Base-by-base conservation (phyloP, 768 basidiomycete species). In the Naganishia kalamii region DNA sequence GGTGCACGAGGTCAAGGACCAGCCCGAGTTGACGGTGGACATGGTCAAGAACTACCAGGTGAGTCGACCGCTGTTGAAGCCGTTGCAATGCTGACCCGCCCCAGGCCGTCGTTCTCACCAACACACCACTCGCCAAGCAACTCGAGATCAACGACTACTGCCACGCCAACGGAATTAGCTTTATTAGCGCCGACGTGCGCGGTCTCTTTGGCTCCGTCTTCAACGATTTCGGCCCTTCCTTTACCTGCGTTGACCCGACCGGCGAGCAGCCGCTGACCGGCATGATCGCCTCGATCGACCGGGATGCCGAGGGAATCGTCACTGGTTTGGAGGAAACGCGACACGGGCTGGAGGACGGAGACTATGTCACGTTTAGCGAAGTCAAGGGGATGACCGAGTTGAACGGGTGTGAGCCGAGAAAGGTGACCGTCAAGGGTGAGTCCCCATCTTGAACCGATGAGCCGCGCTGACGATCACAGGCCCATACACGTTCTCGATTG, bases 271-370 rank as follows among this genome's bases (percentile, higher is more conserved):
- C 92, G 3, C 81, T 97, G 64, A 83, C 85, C 1, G 96, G 96
- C 21, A 97, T 99, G 92, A 88, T 97, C 63, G 93, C 92, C 11
- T 88, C 90, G 60, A 85, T 98, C n/a, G 87, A 85, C 35, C 32
- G 64, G n/a, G 88, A 86, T 66, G 81, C 83, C 48, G 92, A 96
- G 60, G 93, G 88, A n/a, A 79, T 98, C 23, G 94, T 98, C 7
- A 96, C 94, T 12, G 96, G 92, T 76, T 81, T 97, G 65, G 96
- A 99, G 70, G 96, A 99, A 81, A 88, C 94, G 12, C 85, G 96
- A 65, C 96, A 98, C 77, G 96, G 96, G 21, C 84, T 99, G n/a
- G 92, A 97, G 77, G 96, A 98, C 76, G 96, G 96, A 17, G 92
- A 98, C 75, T 98, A 87, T 72, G 93, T 98, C 25, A 93, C 96